Percentiles rank a stretch among this genome's conserved stretches.
Conservation (phyloP, 202 grass and related monocot genomes). For the Schoenoplectus tabernaemontani region DNA sequence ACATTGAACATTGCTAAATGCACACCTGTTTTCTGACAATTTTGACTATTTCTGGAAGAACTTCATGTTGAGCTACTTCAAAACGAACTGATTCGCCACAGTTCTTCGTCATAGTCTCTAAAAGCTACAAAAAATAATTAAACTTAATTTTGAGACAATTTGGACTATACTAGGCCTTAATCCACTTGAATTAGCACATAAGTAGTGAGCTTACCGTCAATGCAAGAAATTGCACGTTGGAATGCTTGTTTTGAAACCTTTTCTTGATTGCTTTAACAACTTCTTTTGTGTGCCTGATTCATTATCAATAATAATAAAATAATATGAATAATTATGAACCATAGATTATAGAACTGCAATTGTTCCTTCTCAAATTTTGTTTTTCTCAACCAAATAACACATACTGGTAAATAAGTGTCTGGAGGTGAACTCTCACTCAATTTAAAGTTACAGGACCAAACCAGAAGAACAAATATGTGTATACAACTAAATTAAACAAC, state of each 20-base stretch:
- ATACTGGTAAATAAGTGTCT: not conserved
- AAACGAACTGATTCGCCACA: slow-evolving; percentile 73
- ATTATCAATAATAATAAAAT: not conserved
- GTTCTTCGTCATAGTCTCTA: slow-evolving; percentile 96
- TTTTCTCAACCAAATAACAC: not conserved
- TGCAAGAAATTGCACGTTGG: slow-evolving; percentile 75
- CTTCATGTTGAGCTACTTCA: slow-evolving; percentile 64
- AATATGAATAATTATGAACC: not conserved
- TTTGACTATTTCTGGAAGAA: slow-evolving; percentile 88
- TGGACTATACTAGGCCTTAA: not conserved
- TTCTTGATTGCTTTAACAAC: slow-evolving; percentile 77
- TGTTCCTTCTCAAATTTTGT: not conserved
- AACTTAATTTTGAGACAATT: not conserved
- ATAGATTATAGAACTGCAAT: not conserved
- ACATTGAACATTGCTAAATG: not conserved
- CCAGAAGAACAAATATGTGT: not conserved
- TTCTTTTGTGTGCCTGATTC: slow-evolving; percentile 80
- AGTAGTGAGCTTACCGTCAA: slow-evolving; percentile 42
- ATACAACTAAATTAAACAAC: not conserved
- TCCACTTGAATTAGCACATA: not conserved
- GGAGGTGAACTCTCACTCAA: not conserved
- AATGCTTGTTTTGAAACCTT: slow-evolving; percentile 70
- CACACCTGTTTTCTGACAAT: slow-evolving; percentile 84
- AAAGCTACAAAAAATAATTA: slow-evolving; percentile 38
- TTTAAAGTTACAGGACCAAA: not conserved